Conservation (phyloP, 257 asterid genomes). For the Salvia splendens region DNA sequence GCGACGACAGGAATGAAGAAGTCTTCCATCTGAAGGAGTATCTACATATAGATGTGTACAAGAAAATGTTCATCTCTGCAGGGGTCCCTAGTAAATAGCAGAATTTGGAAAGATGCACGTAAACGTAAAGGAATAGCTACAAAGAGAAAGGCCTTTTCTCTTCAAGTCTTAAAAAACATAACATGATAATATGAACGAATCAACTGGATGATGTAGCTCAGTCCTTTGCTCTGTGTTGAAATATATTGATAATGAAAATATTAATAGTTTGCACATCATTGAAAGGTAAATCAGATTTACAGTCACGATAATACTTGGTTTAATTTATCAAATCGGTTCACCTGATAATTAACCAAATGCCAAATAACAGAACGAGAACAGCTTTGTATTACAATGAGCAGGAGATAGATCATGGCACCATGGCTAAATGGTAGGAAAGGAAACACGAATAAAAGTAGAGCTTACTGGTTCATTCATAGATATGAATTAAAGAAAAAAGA, state of each 20-base stretch:
- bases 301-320: not conserved
- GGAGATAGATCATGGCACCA: not conserved
- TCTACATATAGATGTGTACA: not conserved
- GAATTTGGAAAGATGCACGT: not conserved
- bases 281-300: not conserved
- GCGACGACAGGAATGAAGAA: not conserved
- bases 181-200: not conserved
- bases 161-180: not conserved
- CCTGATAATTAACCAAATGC: not conserved
- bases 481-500: not conserved
- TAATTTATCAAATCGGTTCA: not conserved
- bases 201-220: not conserved
- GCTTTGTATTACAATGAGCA: not conserved
- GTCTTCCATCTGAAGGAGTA: not conserved
- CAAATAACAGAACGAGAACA: not conserved
- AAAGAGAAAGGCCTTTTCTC: not conserved
- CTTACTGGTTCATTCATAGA: conserved; percentile 9
- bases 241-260: not conserved
- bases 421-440: not conserved
- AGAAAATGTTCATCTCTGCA: not conserved
- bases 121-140: not conserved
- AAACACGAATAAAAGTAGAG: not conserved
- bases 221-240: not conserved
- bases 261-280: not conserved
- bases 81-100: not conserved